A percentile compares a stretch with the other conserved stretches of the same genome.
Conservation (phyloP, 2,329 filamentous ascomycete genomes). For the Microascus cirrosus region DNA sequence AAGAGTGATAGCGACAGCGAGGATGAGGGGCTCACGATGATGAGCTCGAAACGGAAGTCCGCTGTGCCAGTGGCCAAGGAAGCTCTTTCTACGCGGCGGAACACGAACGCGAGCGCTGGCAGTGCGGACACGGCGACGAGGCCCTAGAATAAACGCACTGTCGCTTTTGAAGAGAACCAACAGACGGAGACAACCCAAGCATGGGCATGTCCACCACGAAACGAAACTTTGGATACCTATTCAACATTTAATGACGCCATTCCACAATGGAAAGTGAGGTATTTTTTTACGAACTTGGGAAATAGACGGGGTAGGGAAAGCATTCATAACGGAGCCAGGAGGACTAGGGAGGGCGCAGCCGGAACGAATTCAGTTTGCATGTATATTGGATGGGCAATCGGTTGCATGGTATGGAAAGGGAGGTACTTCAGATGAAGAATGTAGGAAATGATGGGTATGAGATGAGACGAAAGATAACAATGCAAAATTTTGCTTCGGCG, state of each 20-base stretch:
- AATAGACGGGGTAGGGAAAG: not conserved
- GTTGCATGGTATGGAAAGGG: not conserved
- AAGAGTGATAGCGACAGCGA: slow-evolving; percentile 9
- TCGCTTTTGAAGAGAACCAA: not conserved
- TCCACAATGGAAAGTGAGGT: not conserved
- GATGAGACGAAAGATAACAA: not conserved
- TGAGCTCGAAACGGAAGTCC: slow-evolving; percentile 5
- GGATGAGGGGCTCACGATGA: slow-evolving; percentile 9
- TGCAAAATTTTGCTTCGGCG: too few relatives aligned
- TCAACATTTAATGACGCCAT: too few relatives aligned
- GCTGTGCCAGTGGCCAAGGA: not conserved
- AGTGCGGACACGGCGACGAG: slow-evolving; percentile 9
- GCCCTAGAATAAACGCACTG: slow-evolving; percentile 1
- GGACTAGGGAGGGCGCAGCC: not conserved
- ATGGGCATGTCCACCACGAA: not conserved
- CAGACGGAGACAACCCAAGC: not conserved
- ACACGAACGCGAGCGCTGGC: slow-evolving; percentile 8
- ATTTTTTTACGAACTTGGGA: not conserved
- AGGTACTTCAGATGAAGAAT: not conserved
- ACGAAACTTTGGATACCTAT: too few relatives aligned
- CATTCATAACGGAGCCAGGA: not conserved
- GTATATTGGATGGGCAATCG: not conserved
- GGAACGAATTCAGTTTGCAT: not conserved
- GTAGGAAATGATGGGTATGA: not conserved
- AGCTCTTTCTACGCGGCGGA: slow-evolving; percentile 6